These are phyloP conservation scores for Irpex sp. DNA, from an alignment of 1,284 basidiomycete genomes.

Conservation along the genomic window DNA sequence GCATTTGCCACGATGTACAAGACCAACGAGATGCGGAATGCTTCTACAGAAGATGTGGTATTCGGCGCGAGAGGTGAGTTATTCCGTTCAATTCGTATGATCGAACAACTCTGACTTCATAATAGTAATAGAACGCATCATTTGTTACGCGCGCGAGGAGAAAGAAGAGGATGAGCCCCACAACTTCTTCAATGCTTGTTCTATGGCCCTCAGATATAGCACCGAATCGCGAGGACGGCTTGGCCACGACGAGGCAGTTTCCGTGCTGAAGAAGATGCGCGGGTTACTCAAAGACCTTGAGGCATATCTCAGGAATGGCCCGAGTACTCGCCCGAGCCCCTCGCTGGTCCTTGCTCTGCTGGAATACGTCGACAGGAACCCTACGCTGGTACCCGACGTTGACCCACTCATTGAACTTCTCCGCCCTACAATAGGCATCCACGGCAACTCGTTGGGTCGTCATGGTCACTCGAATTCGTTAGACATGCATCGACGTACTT, in stretches of 20 bases:
- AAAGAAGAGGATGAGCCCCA: not conserved
- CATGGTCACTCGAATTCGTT: not conserved
- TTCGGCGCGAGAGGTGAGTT: constrained; percentile 1
- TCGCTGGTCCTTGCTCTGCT: not conserved
- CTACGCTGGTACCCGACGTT: not conserved
- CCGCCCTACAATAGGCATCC: not conserved
- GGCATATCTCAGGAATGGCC: not conserved
- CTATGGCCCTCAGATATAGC: not conserved
- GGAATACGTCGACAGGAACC: not conserved
- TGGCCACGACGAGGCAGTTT: not conserved
- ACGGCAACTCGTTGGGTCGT: not conserved
- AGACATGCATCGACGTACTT: not conserved
- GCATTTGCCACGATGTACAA: constrained; percentile 17
- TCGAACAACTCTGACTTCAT: not conserved
- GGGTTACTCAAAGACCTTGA: constrained; percentile 4
- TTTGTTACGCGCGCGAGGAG: not conserved
- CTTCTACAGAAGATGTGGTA: not conserved
- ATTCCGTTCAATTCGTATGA: not conserved
- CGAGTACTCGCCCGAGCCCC: not conserved
- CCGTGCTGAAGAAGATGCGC: not conserved
- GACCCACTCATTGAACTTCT: not conserved
- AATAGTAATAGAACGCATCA: constrained; percentile 3
- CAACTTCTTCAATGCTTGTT: constrained; percentile 6
- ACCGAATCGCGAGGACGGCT: not conserved
- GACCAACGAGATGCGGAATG: not conserved